Evolutionary conservation across 441 rosid species (phyloP), one percentile per base, ranked within the genome.

Genomic region (Populus hybrid): DNA sequence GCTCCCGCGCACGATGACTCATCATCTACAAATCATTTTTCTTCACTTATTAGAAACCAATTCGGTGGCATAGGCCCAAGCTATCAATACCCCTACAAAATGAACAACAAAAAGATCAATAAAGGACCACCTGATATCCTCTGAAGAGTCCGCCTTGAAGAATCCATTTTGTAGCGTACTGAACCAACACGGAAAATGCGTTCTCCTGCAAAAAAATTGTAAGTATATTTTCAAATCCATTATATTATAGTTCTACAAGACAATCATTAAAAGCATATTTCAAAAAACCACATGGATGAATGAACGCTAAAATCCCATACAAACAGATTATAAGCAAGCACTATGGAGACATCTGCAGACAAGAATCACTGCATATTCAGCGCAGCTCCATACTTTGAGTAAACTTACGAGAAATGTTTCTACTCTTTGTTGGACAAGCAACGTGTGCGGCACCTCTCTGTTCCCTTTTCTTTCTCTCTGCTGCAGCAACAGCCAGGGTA

Each of bases 101-200:
- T 67, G 74, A 69, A 21, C 57, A 46, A 77, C 28, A 11, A 75
- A 81, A 21, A 80, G 76, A 46, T 77, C 50, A 69, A 81, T 64
- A 74, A 10, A 32, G 76, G 74, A 85, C 69, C 77, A 93, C 98
- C 98, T 87, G 98, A 89, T 82, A 93, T 86, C 84, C 99, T 93
- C 81, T 89, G 98, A 81, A 96, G 96, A 38, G 98, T 92, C 82
- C 91, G 88, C 87, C 93, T 88, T 63, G 99, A 93, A 82, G 98
- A 74, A 86, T 93, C 99, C 98, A 96, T 94, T 86, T 85, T 94
- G 88, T 96, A 93, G 81, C 93, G 93, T 68, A 89, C 84, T 46
- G 90, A 87, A 83, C 98, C 98, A 86, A 96, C 75, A 74, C 98
- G 92, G 85, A 93, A 96, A 83, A 94, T 83, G 23, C 96, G 92